Evolutionary conservation across 352 stramenopile species (phyloP).

Genomic region (Phytophthora citrophthora): DNA sequence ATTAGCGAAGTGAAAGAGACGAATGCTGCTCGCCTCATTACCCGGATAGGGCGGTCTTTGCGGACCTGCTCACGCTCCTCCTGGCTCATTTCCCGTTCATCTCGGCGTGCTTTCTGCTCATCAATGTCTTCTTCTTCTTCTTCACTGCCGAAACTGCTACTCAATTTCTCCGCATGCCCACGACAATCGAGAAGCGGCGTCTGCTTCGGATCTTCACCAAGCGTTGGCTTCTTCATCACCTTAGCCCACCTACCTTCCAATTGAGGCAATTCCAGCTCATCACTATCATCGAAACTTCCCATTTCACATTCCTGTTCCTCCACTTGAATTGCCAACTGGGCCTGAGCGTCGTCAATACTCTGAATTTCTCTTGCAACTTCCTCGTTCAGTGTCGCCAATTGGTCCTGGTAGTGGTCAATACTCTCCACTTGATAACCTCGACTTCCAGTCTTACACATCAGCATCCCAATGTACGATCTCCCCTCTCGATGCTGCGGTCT

Average conservation of each 20-base stretch:
- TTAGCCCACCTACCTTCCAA: constrained; percentile 18
- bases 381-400: constrained; percentile 62
- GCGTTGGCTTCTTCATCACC: constrained; percentile 12
- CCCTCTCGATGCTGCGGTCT: constrained; percentile 58
- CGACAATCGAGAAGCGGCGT: constrained; percentile 21
- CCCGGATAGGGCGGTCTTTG: constrained; percentile 56
- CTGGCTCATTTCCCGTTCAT: constrained; percentile 55
- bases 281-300: constrained; percentile 23
- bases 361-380: constrained; percentile 63
- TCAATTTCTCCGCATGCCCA: constrained; percentile 15
- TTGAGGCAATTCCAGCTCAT: constrained; percentile 19
- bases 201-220: constrained; percentile 26
- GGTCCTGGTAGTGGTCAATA: constrained; percentile 69
- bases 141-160: constrained; percentile 24
- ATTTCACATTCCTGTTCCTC: constrained; percentile 38
- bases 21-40: constrained; percentile 77
- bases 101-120: constrained; percentile 38
- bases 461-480: constrained; percentile 47
- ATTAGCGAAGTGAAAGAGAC: constrained; percentile 81
- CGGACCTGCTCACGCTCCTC: constrained; percentile 52
- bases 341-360: constrained; percentile 68
- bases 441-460: constrained; percentile 49
- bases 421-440: constrained; percentile 51
- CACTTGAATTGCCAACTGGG: constrained; percentile 50
- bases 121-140: constrained; percentile 32